Base-by-base conservation (phyloP, 2,329 filamentous ascomycete genomes). In the Neonectria magnoliae region DNA sequence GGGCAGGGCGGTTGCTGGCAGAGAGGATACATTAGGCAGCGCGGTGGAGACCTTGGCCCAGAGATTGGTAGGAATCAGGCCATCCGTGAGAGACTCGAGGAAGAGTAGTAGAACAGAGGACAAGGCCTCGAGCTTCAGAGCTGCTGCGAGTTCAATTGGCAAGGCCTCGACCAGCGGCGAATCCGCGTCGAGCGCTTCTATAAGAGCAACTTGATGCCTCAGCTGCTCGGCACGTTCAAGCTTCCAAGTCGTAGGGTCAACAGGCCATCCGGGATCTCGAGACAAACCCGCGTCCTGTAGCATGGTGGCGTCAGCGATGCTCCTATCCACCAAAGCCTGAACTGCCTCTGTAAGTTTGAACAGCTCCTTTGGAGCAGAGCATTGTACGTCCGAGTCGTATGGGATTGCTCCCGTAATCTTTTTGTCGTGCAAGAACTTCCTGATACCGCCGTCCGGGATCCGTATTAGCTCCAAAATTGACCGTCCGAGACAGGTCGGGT, bases 401-500 rank as follows among this genome's bases (percentile, higher is more conserved):
- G 81, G 84, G 64, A 87, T 90, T 67, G 83, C 81, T 2, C 83
- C 84, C 3, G 79, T 77, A 14, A 82, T 81, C 7, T 75, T 71
- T 22, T 75, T 74, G 5, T 77, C 75, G 18, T 73, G 67, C 41
- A 82, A 68, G 42, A 90, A 84, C 8, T 77, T 81, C 20, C 93
- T 83, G 62, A 92, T 92, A 5, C 96, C 91, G 5, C 94, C 93
- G 11, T 87, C 94, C 0, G 96, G 94, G 5, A 98, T 88, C 18
- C 91, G 89, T 54, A 97, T 93, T 9, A 99, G 85, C 73, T 97
- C 94, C 65, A 94, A 91, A n/a, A 99, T 86, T 0, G 92, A 94
- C 41, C 93, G 89, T 0, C 93, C 93, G 53, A 98, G 92, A 71
- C 90, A 92, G 0, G 93, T 93, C 9, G 92, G 91, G 4, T 91